Evolutionary conservation across 208 protist species (phyloP), one percentile per base, ranked within the genome.

Genomic region (Trypanosoma congolense): DNA sequence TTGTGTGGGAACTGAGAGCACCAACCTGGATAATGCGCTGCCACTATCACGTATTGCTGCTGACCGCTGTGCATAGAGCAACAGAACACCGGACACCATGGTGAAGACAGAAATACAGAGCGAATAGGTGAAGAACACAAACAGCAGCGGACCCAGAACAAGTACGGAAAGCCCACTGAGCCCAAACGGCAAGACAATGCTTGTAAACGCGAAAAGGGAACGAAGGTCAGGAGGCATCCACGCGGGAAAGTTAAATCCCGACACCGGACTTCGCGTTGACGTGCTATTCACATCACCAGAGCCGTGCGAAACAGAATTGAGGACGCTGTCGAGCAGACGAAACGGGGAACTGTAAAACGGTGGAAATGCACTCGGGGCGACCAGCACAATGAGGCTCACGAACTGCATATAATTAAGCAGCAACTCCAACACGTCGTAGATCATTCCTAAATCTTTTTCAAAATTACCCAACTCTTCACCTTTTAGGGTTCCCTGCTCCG

Each of bases 371-470:
- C 42, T 56, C 25, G 66, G 60, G 36, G 44, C 52, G 36, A 67
- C 55, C 18, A 21, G 24, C n/a, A 73, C 51, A 4, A 50, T 55
- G 18, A 73, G 56, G 29, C 53, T 48, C 18, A 73, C 9, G 25
- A 56, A 73, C 44, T 73, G 66, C 40, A 73, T 43, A 40, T 73
- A 73, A 43, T 57, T 62, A 18, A 61, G 19, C 26, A 60, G 36
- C 14, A 73, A 30, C 44, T 73, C 66, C 45, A 65, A 21, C 28
- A 73, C 66, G 62, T 73, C 66, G 41, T 58, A 60, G 24, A 73
- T n/a, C n/a, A n/a, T n/a, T n/a, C n/a, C n/a, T n/a, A n/a, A n/a
- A n/a, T n/a, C n/a, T n/a, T n/a, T n/a, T n/a, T n/a, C n/a, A n/a
- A n/a, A n/a, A n/a, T n/a, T n/a, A n/a, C n/a, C n/a, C n/a, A n/a